Conservation (phyloP, 371 early-diverging fungal species). For the Capillidium rhysosporum region DNA sequence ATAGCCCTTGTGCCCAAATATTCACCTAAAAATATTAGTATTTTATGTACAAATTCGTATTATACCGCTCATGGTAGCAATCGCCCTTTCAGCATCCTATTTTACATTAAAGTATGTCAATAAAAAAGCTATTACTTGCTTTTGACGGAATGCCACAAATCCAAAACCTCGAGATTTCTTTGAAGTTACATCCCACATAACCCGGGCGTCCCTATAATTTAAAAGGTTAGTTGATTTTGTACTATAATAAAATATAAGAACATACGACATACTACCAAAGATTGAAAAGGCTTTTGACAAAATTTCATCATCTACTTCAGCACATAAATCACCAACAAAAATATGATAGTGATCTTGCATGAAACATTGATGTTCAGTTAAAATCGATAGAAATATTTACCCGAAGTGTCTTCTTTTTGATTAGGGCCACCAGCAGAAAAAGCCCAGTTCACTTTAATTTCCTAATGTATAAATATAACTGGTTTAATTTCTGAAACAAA, state of each 20-base stretch:
- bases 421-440: conserved; percentile 23
- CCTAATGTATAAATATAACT: conserved; percentile 19
- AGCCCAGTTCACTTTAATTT: conserved; percentile 75
- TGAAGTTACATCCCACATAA: conserved; percentile 62
- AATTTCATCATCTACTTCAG: conserved; percentile 51
- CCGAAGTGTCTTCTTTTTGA: conserved; percentile 35
- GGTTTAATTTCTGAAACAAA: background rate
- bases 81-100: conserved; percentile 60
- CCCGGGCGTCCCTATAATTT: conserved; percentile 45
- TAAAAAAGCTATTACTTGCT: conserved; percentile 17
- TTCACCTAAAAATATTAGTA: conserved; percentile 12
- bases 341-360: conserved; percentile 48
- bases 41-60: background rate
- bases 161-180: conserved; percentile 72
- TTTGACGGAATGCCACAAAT: conserved; percentile 58
- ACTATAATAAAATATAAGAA: conserved; percentile 6
- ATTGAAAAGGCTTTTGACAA: conserved; percentile 46
- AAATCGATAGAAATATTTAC: conserved; percentile 10
- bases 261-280: conserved; percentile 56
- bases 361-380: background rate
- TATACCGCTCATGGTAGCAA: conserved; percentile 52
- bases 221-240: background rate
- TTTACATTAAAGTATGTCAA: background rate
- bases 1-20: conserved; percentile 32
- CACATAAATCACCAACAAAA: conserved; percentile 64